A percentile compares a stretch with the other conserved stretches of the same genome.
Conservation (phyloP, 306 rosid genomes). For the Carpinus viminea region DNA sequence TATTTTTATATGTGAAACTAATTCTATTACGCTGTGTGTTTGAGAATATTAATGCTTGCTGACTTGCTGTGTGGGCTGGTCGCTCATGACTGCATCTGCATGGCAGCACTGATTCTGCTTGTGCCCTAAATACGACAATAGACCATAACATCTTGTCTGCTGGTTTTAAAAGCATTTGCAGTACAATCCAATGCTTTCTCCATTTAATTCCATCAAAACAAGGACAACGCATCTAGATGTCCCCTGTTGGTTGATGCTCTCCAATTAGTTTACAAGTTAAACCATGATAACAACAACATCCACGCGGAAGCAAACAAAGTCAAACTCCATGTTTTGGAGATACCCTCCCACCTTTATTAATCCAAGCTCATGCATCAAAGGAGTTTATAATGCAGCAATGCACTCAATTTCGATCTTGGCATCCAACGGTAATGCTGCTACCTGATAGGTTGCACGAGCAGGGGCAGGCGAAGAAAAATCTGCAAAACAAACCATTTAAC, state of each 20-base stretch:
- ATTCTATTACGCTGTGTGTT: too few relatives aligned
- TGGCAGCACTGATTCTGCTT: background rate
- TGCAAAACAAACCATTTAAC: slow-evolving; percentile 37
- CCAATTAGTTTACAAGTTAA: background rate
- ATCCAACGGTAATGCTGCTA: slow-evolving; percentile 85
- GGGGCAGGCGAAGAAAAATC: slow-evolving; percentile 85
- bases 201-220: background rate
- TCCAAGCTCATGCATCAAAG: background rate
- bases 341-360: slow-evolving; percentile 46
- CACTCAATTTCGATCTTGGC: slow-evolving; percentile 98
- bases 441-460: slow-evolving; percentile 89
- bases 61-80: background rate
- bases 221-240: background rate
- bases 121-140: too few relatives aligned
- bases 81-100: background rate
- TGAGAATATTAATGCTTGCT: too few relatives aligned
- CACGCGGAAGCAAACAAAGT: background rate
- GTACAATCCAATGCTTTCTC: too few relatives aligned
- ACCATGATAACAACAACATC: background rate
- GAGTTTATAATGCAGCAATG: slow-evolving; percentile 62
- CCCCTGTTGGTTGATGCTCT: background rate
- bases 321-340: slow-evolving; percentile 21
- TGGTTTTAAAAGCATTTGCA: too few relatives aligned
- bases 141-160: too few relatives aligned
- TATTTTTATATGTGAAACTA: too few relatives aligned